A percentile compares a stretch with the other conserved stretches of the same genome.
Conservation (phyloP, 2,329 filamentous ascomycete species). For the Aspergillus clavatus region DNA sequence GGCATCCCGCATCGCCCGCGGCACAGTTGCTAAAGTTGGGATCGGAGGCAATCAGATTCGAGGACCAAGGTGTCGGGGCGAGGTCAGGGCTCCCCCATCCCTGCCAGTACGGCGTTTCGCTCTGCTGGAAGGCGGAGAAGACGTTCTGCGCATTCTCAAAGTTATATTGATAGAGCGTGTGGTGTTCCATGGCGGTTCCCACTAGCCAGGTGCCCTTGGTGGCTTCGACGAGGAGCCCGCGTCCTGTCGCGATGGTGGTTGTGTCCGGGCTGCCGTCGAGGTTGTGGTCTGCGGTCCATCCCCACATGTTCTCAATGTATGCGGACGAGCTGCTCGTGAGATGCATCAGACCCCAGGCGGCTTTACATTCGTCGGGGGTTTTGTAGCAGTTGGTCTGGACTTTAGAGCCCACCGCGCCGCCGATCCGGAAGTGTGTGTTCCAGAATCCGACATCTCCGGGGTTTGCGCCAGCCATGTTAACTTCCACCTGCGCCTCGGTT, state of each 20-base stretch:
- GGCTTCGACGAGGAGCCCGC: slow-evolving; percentile 49
- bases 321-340: slow-evolving; percentile 50
- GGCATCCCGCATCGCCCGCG: slow-evolving; percentile 27
- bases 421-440: slow-evolving; percentile 40
- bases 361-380: slow-evolving; percentile 22
- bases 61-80: slow-evolving; percentile 50
- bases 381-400: slow-evolving; percentile 18
- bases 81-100: slow-evolving; percentile 58
- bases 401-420: slow-evolving; percentile 34
- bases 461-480: slow-evolving; percentile 46
- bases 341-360: slow-evolving; percentile 54
- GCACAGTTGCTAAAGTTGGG: slow-evolving; percentile 32
- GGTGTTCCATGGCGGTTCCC: slow-evolving; percentile 63
- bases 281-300: slow-evolving; percentile 32
- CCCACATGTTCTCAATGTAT: slow-evolving; percentile 33
- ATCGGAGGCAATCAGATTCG: slow-evolving; percentile 44
- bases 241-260: too few relatives aligned
- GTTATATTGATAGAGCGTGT: slow-evolving; percentile 66
- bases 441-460: slow-evolving; percentile 51
- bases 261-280: too few relatives aligned
- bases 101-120: slow-evolving; percentile 69
- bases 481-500: too few relatives aligned
- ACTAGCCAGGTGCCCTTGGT: slow-evolving; percentile 54
- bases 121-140: slow-evolving; percentile 55
- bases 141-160: slow-evolving; percentile 53